These are phyloP conservation scores for Mitragyna speciosa DNA, from an alignment of 257 asterid species.

Conservation along the genomic window DNA sequence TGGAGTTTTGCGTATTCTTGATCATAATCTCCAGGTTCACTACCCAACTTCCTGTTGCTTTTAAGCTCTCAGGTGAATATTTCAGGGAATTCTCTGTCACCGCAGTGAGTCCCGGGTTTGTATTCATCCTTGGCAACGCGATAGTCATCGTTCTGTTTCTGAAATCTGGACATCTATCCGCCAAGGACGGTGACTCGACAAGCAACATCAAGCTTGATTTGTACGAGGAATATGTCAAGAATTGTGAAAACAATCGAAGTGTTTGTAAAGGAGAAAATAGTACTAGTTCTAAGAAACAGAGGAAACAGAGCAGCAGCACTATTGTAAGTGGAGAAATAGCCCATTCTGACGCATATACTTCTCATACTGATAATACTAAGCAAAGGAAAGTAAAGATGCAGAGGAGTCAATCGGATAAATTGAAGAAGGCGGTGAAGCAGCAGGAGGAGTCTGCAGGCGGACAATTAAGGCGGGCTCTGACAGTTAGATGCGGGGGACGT, in stretches of 20 bases:
- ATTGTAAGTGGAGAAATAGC: neutral
- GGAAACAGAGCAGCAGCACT: constrained; percentile 12
- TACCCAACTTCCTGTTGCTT: constrained; percentile 32
- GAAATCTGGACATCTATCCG: constrained; percentile 43
- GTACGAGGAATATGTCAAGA: constrained; percentile 54
- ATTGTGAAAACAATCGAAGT: constrained; percentile 31
- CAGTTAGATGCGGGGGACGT: constrained; percentile 40
- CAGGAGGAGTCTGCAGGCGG: constrained; percentile 25
- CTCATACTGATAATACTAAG: neutral
- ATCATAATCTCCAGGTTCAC: constrained; percentile 33
- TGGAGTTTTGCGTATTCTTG: constrained; percentile 32
- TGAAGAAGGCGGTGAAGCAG: constrained; percentile 14
- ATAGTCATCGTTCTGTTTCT: constrained; percentile 57
- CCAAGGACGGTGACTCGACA: constrained; percentile 13
- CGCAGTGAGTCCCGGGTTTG: constrained; percentile 53
- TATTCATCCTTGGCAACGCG: constrained; percentile 66
- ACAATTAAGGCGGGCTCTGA: constrained; percentile 49
- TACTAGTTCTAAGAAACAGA: constrained; percentile 13
- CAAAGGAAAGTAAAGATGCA: constrained; percentile 23
- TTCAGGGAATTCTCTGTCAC: constrained; percentile 44
- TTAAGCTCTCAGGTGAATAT: constrained; percentile 37
- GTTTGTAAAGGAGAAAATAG: constrained; percentile 1
- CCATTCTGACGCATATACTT: neutral
- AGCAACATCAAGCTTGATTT: constrained; percentile 27
- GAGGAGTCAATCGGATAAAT: constrained; percentile 50